These are phyloP conservation scores for Lachnellula suecica DNA, from an alignment of 2,329 filamentous ascomycete species.

Conservation along the genomic window DNA sequence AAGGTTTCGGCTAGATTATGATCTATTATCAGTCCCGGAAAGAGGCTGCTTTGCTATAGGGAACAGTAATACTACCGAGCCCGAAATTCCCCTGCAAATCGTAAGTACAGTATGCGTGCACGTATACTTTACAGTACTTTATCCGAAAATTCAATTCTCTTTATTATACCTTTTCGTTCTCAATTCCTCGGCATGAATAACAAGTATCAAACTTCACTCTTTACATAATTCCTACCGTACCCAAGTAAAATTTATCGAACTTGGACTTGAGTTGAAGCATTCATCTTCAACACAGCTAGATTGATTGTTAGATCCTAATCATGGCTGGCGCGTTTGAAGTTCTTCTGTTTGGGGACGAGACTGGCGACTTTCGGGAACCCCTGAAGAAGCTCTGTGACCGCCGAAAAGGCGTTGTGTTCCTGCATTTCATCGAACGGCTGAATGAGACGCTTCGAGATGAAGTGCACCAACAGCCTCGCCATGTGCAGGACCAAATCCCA, in stretches of 20 bases:
- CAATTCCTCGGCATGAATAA: background rate
- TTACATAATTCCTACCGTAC: too few relatives aligned
- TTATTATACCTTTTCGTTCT: background rate
- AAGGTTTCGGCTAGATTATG: too few relatives aligned
- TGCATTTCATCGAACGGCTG: background rate
- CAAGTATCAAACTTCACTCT: background rate
- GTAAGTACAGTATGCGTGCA: too few relatives aligned
- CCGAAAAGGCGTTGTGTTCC: background rate
- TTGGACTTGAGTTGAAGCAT: background rate
- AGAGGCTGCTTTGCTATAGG: too few relatives aligned
- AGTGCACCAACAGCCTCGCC: background rate
- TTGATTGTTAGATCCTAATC: background rate
- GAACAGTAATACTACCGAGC: too few relatives aligned
- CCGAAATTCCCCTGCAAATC: too few relatives aligned
- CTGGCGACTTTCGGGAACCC: constrained; percentile 3
- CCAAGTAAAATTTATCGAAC: too few relatives aligned
- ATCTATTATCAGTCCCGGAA: too few relatives aligned
- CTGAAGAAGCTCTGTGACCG: constrained; percentile 6
- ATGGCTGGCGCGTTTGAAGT: constrained; percentile 6
- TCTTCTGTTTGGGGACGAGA: constrained; percentile 8
- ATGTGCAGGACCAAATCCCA: constrained; percentile 4
- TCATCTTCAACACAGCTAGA: background rate
- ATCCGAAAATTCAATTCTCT: background rate
- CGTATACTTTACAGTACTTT: background rate
- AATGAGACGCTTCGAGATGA: background rate